Conservation (phyloP, 2,329 filamentous ascomycete genomes). For the Aspergillus sp. region DNA sequence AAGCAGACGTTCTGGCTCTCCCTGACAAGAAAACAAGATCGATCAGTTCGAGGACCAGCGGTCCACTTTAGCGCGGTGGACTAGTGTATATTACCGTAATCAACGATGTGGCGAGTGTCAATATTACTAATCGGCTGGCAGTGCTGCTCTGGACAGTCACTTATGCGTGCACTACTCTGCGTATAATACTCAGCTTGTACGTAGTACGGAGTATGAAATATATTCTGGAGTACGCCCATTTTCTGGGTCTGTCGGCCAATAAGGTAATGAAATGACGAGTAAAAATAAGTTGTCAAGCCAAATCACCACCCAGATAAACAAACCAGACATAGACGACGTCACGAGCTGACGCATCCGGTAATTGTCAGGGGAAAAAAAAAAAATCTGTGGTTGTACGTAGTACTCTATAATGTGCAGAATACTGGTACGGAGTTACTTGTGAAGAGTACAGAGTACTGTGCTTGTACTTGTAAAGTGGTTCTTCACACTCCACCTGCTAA, state of each 20-base stretch:
- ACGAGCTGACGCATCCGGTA: constrained; percentile 19
- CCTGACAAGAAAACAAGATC: neutral
- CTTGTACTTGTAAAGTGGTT: neutral
- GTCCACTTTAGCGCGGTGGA: too few relatives aligned
- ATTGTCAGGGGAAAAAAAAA: constrained; percentile 17
- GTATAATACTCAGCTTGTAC: too few relatives aligned
- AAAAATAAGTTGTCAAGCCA: neutral
- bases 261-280: too few relatives aligned
- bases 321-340: constrained; percentile 10
- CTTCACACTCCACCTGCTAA: too few relatives aligned
- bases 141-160: too few relatives aligned
- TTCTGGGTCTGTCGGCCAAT: too few relatives aligned
- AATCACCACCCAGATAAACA: neutral
- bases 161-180: too few relatives aligned
- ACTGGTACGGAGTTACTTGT: neutral
- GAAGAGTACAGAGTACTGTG: neutral
- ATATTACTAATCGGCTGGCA: too few relatives aligned
- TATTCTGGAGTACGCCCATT: too few relatives aligned
- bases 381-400: neutral
- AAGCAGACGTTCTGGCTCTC: neutral
- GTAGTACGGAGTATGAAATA: too few relatives aligned
- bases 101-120: too few relatives aligned
- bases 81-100: neutral
- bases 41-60: neutral
- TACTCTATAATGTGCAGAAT: too few relatives aligned